Percentiles rank a stretch among this genome's conserved stretches.
These are phyloP conservation scores for Populus tremula DNA, from an alignment of 345 rosid species.

Conservation along the genomic window DNA sequence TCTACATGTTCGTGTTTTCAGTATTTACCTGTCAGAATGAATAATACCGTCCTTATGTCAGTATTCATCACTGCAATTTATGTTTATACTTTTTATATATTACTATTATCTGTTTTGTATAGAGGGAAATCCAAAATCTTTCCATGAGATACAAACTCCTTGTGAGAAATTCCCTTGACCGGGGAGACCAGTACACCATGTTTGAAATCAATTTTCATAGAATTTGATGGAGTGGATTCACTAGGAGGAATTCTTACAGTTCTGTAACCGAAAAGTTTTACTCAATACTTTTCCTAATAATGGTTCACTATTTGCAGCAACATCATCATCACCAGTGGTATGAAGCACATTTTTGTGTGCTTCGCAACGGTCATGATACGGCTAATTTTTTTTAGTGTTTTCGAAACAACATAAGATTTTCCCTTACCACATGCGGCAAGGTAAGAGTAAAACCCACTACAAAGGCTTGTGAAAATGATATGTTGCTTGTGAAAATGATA, in stretches of 20 bases:
- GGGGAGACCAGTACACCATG: no score
- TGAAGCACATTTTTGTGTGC: neutral
- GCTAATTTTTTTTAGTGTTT: neutral
- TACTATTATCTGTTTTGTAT: neutral
- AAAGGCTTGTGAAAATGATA: no score
- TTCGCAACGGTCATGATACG: neutral
- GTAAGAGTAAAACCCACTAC: neutral
- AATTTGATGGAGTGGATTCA: neutral
- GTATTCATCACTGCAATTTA: neutral
- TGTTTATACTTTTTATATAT: neutral
- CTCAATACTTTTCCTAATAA: no score
- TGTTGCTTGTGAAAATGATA: no score
- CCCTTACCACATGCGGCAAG: neutral
- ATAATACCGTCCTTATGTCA: neutral
- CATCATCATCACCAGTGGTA: neutral
- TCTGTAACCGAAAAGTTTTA: no score
- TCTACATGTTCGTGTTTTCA: slow-evolving; percentile 1
- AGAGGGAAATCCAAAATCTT: neutral
- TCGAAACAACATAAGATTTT: no score
- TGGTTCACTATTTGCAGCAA: neutral
- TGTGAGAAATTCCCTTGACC: neutral
- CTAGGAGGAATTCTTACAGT: neutral
- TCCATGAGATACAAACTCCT: neutral
- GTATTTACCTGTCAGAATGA: slow-evolving; percentile 2
- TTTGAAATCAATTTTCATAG: neutral